Conservation (phyloP, 2,329 filamentous ascomycete genomes). For the Sclerotinia sclerotiorum region DNA sequence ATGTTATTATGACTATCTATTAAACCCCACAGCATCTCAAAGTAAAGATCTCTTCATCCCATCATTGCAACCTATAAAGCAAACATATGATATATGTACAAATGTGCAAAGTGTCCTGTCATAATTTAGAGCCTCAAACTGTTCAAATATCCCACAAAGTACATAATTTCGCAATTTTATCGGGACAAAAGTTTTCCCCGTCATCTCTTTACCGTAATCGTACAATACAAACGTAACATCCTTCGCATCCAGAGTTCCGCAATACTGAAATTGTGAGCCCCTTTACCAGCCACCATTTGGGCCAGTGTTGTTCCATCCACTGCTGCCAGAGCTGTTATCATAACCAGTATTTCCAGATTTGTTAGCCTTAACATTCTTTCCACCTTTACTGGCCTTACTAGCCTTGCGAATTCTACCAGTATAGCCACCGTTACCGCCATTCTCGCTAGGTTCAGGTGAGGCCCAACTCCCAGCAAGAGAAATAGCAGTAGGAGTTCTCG, state of each 20-base stretch:
- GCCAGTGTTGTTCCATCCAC: slow-evolving; percentile 9
- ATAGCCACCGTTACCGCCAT: neutral
- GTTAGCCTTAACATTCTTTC: neutral
- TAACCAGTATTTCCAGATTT: neutral
- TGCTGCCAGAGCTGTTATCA: neutral
- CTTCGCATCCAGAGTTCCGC: neutral
- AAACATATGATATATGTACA: neutral
- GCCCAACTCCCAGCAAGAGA: slow-evolving; percentile 18
- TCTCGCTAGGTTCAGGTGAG: neutral
- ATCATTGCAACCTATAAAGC: neutral
- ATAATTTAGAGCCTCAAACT: neutral
- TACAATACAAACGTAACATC: neutral
- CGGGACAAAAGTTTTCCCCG: neutral
- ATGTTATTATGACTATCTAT: neutral
- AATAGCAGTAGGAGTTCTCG: slow-evolving; percentile 3
- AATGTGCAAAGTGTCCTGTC: neutral
- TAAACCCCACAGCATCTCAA: neutral
- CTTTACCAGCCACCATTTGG: neutral
- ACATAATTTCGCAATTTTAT: neutral
- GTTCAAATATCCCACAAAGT: neutral
- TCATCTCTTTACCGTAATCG: neutral
- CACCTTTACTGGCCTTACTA: neutral
- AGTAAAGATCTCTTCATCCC: neutral
- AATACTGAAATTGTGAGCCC: neutral
- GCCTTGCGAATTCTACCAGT: neutral